Percentiles rank a stretch among this genome's conserved stretches.
phyloP scores from a whole-genome alignment of 331 rosid species.

The Stylosanthes scabra region DNA sequence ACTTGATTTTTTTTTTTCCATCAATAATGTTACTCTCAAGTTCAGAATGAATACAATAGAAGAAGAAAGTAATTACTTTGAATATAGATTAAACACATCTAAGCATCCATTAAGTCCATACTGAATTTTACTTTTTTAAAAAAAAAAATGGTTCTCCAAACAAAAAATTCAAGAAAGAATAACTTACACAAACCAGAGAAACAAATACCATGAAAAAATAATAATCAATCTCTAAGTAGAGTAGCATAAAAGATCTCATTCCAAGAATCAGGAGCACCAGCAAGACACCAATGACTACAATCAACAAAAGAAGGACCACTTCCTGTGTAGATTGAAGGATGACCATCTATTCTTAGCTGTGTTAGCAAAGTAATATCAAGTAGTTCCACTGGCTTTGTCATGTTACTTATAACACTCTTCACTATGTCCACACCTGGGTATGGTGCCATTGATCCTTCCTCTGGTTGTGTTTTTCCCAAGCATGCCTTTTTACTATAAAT shows the following conservation, averaged over 20 bases:
- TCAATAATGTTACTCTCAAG: no score
- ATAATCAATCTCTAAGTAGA: conserved; percentile 34
- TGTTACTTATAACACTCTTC: conserved; percentile 43
- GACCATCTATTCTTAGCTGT: conserved; percentile 68
- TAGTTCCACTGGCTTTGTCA: conserved; percentile 44
- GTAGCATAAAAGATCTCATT: conserved; percentile 61
- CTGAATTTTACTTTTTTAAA: not conserved
- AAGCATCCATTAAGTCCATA: not conserved
- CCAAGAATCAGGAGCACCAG: conserved; percentile 75
- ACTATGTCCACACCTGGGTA: conserved; percentile 54
- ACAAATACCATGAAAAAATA: not conserved
- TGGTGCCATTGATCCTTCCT: conserved; percentile 38
- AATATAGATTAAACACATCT: not conserved
- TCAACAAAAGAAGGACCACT: conserved; percentile 43
- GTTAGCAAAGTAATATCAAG: conserved; percentile 69
- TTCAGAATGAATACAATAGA: not conserved
- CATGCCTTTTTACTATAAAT: conserved; percentile 41
- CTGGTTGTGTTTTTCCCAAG: conserved; percentile 48
- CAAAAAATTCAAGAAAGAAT: not conserved
- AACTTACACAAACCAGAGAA: not conserved
- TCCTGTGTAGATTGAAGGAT: conserved; percentile 66
- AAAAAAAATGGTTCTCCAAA: no score
- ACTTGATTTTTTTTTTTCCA: no score
- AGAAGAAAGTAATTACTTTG: not conserved
- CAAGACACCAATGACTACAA: conserved; percentile 72